Percentiles rank a stretch among this genome's conserved stretches.
These are phyloP conservation scores for Colletotrichum sp. DNA, from an alignment of 2,329 filamentous ascomycete genomes.

Conservation along the genomic window DNA sequence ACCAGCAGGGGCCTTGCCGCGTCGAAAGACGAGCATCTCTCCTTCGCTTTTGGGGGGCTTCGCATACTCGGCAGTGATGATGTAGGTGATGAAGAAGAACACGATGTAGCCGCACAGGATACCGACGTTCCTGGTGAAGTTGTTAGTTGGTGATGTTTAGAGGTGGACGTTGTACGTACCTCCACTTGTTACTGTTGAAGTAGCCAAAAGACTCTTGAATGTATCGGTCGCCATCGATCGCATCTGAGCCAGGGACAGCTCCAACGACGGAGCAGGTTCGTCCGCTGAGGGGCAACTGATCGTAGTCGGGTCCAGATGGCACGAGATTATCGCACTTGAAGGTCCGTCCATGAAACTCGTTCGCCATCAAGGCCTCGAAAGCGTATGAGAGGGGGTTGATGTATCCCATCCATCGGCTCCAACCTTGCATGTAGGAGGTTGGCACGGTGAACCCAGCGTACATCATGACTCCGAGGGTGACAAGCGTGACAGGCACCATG, in stretches of 20 bases:
- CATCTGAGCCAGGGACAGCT: slow-evolving; percentile 41
- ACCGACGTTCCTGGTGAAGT: slow-evolving; percentile 61
- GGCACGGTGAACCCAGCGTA: slow-evolving; percentile 74
- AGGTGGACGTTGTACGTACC: slow-evolving; percentile 14
- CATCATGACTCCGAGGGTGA: slow-evolving; percentile 70
- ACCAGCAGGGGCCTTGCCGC: slow-evolving; percentile 53
- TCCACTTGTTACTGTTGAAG: slow-evolving; percentile 48
- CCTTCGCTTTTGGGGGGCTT: slow-evolving; percentile 74
- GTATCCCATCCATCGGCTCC: slow-evolving; percentile 85
- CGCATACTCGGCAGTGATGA: slow-evolving; percentile 68
- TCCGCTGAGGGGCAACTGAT: slow-evolving; percentile 36
- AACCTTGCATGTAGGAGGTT: slow-evolving; percentile 72
- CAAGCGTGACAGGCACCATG: slow-evolving; percentile 57
- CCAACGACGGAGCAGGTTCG: slow-evolving; percentile 51
- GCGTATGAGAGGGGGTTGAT: slow-evolving; percentile 79
- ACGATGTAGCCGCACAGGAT: slow-evolving; percentile 68
- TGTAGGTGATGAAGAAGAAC: slow-evolving; percentile 64
- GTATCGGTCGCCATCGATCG: slow-evolving; percentile 49
- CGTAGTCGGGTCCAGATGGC: slow-evolving; percentile 43
- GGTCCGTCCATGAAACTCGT: slow-evolving; percentile 74
- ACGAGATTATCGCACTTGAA: slow-evolving; percentile 58
- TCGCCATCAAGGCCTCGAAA: slow-evolving; percentile 81
- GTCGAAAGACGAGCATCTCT: slow-evolving; percentile 69
- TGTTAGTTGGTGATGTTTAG: background rate
- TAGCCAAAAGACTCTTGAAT: slow-evolving; percentile 49